Evolutionary conservation across 1,284 basidiomycete species (phyloP), one percentile per base, ranked within the genome.

Genomic region (Termitomyces sp.): DNA sequence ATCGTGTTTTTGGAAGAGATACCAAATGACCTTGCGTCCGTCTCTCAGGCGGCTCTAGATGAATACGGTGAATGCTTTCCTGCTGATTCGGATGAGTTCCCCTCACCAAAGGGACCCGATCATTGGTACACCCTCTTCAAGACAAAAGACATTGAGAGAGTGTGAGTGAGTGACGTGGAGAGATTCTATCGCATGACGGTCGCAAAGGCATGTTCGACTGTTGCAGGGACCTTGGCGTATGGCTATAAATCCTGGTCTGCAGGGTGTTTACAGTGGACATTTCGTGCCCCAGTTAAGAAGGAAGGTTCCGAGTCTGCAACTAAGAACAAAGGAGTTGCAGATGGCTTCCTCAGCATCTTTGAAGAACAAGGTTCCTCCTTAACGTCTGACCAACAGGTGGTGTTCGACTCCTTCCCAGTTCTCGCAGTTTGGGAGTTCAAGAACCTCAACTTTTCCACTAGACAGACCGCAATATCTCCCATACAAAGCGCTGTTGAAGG

Each of bases 271-370:
- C 38, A 19, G 9, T 39, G 38, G 38, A 39, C 38, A 9, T 39
- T 39, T 19, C n/a, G 38, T 10, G 17, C 38, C 9, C 5, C 17
- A 17, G 13, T 10, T 19, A 17, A 39, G 38, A 39, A 39, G 17
- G 10, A 39, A 19, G 34, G 13, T 36, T 39, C 38, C 10, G 38
- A 2, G 4, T 3, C 8, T 24, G 24, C 17, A 39, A 10, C 24
- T 5, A 17, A n/a, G n/a, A 40, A 46, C 2, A 15, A 55, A n/a
- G 53, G 42, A 6, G 38, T 45, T 10, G 34, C 53, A 10, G 53
- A 55, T 24, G 53, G 48, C 2, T 50, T 45, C 19, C 38, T 55
- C 5, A 46, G n/a, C 15, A 39, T 55, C 6, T 17, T 31, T 5
- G 17, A 39, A 34, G 5, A 24, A 10, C 1, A 34, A 15, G 28